These are phyloP conservation scores for Nothopassalora personata DNA, from an alignment of 2,329 filamentous ascomycete species.

Conservation along the genomic window DNA sequence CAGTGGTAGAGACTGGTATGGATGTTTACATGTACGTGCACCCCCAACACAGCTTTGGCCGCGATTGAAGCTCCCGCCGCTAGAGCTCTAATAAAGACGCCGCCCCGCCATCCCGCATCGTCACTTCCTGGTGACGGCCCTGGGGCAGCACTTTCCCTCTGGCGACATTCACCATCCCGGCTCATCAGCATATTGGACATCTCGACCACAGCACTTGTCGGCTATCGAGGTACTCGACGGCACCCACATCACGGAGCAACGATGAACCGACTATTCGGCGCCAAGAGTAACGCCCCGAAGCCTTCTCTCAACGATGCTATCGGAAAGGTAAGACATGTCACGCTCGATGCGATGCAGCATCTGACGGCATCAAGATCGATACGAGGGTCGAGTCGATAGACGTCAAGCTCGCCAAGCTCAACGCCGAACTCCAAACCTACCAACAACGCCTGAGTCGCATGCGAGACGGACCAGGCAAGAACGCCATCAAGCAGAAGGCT, in stretches of 20 bases:
- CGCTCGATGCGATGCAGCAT: neutral
- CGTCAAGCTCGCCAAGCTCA: conserved; percentile 88
- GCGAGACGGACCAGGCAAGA: conserved; percentile 92
- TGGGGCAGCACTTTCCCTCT: neutral
- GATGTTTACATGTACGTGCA: neutral
- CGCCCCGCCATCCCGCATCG: neutral
- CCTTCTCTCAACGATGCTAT: conserved; percentile 82
- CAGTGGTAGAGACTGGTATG: neutral
- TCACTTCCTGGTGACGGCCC: neutral
- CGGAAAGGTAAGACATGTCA: conserved; percentile 54
- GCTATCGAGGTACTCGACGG: neutral
- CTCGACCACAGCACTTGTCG: neutral
- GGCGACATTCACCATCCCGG: neutral
- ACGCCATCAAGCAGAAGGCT: conserved; percentile 86
- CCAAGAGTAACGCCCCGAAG: conserved; percentile 80
- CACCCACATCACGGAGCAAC: conserved; percentile 17
- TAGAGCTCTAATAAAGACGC: too few species aligned
- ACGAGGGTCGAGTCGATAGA: conserved; percentile 79
- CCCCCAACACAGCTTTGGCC: neutral
- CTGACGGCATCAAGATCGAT: conserved; percentile 58
- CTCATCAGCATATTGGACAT: neutral
- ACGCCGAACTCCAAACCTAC: conserved; percentile 82
- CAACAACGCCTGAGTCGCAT: conserved; percentile 83
- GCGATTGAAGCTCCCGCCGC: neutral
- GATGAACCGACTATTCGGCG: conserved; percentile 96